Percentiles rank a stretch among this genome's conserved stretches.
These are phyloP conservation scores for Trichosporon inkin DNA, from an alignment of 1,284 basidiomycete genomes.

Conservation along the genomic window DNA sequence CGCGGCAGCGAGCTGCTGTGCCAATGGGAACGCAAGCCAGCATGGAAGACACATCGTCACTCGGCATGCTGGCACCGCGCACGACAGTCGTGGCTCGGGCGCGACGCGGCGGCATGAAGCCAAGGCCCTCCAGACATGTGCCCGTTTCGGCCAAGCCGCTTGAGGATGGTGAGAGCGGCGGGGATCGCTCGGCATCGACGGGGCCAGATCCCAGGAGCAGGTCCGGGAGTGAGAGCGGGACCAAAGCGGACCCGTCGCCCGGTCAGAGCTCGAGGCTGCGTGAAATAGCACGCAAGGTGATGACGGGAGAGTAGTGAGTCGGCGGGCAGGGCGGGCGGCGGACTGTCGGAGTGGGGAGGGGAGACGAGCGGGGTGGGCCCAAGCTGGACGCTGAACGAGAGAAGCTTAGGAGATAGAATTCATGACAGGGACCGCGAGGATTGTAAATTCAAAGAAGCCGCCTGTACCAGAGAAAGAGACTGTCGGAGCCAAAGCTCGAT, in stretches of 20 bases:
- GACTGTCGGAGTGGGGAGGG: neutral
- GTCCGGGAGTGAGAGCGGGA: neutral
- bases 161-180: neutral
- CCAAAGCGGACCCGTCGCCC: neutral
- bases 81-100: conserved; percentile 1
- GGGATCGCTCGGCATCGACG: neutral
- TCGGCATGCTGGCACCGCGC: neutral
- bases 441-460: neutral
- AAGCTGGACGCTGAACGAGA: neutral
- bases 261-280: neutral
- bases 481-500: too few species aligned
- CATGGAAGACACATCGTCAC: neutral
- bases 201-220: neutral
- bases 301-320: conserved; percentile 3
- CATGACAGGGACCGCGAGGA: neutral
- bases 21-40: neutral
- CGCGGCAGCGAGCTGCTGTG: neutral
- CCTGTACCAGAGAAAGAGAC: too few species aligned
- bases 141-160: neutral
- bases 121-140: neutral
- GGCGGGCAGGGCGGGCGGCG: neutral
- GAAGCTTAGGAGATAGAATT: neutral
- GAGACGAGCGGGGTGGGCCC: neutral
- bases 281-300: conserved; percentile 5
- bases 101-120: neutral